A percentile compares a stretch with the other conserved stretches of the same genome.
These are phyloP conservation scores for Alternaria tenuissima DNA, from an alignment of 2,329 filamentous ascomycete species.

Conservation along the genomic window DNA sequence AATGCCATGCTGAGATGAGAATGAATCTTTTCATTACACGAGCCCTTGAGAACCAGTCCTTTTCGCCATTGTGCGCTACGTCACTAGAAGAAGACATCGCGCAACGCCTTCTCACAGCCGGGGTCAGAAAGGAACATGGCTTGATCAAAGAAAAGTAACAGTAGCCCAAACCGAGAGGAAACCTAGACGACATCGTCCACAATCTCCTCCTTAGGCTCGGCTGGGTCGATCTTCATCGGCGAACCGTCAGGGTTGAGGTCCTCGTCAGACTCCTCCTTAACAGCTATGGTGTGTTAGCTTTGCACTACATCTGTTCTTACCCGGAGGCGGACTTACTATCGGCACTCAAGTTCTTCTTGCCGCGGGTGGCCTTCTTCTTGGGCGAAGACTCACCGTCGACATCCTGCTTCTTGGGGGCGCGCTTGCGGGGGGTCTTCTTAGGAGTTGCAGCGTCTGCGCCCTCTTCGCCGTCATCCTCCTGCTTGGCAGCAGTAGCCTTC, in stretches of 20 bases:
- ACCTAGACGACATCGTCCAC: constrained; percentile 25
- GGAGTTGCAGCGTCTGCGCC: constrained; percentile 25
- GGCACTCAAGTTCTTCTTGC: constrained; percentile 31
- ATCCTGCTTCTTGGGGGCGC: constrained; percentile 43
- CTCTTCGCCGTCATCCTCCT: constrained; percentile 24
- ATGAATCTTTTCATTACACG: background rate
- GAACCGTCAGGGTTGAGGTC: constrained; percentile 5
- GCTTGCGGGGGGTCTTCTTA: constrained; percentile 45
- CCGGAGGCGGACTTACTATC: constrained; percentile 21
- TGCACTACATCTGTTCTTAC: background rate
- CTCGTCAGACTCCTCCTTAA: constrained; percentile 19
- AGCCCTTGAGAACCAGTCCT: background rate
- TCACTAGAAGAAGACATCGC: too few species aligned
- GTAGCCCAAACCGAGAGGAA: background rate
- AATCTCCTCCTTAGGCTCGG: constrained; percentile 10
- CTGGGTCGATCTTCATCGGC: constrained; percentile 5
- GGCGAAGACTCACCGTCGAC: constrained; percentile 42
- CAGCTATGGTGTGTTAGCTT: constrained; percentile 17
- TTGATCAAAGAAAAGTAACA: background rate
- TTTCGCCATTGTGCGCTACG: background rate
- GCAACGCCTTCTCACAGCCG: background rate
- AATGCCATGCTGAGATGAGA: background rate
- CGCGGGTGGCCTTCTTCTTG: constrained; percentile 42
- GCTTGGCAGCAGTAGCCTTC: constrained; percentile 19
- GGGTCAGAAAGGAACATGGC: background rate